Evolutionary conservation across 257 asterid genomes (phyloP).

Genomic region (Asclepias syriaca): DNA sequence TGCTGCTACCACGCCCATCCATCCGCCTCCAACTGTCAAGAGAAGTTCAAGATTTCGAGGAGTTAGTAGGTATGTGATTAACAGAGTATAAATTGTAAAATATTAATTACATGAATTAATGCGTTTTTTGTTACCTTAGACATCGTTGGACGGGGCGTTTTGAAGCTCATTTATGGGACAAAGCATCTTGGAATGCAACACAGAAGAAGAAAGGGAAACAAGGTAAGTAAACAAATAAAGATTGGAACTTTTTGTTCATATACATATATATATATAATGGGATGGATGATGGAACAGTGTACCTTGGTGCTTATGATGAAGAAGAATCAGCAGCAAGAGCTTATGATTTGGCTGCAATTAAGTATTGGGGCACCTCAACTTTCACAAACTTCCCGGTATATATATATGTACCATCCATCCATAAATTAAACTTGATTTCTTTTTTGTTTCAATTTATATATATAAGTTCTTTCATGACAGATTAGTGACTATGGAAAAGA

Average conservation of each 20-base stretch:
- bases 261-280: constrained; percentile 3
- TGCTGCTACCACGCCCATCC: constrained; percentile 11
- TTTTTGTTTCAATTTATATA: no score
- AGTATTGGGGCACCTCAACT: constrained; percentile 78
- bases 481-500: constrained; percentile 51
- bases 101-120: background rate
- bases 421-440: background rate
- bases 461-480: constrained; percentile 13
- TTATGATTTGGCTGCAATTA: constrained; percentile 79
- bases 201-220: constrained; percentile 87
- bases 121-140: constrained; percentile 17
- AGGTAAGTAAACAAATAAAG: constrained; percentile 24
- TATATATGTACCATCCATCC: constrained; percentile 1
- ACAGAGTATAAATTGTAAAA: no score
- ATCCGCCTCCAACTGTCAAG: constrained; percentile 22
- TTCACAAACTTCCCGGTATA: constrained; percentile 69
- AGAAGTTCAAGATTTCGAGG: constrained; percentile 85
- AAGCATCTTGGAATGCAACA: constrained; percentile 76
- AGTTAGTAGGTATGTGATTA: constrained; percentile 51
- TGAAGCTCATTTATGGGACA: constrained; percentile 91
- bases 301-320: constrained; percentile 83
- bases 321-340: constrained; percentile 93
- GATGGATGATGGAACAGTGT: constrained; percentile 44
- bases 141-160: constrained; percentile 82
- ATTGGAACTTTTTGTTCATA: background rate